Conservation (phyloP, 352 stramenopile genomes). For the Phytophthora ohioensis region DNA sequence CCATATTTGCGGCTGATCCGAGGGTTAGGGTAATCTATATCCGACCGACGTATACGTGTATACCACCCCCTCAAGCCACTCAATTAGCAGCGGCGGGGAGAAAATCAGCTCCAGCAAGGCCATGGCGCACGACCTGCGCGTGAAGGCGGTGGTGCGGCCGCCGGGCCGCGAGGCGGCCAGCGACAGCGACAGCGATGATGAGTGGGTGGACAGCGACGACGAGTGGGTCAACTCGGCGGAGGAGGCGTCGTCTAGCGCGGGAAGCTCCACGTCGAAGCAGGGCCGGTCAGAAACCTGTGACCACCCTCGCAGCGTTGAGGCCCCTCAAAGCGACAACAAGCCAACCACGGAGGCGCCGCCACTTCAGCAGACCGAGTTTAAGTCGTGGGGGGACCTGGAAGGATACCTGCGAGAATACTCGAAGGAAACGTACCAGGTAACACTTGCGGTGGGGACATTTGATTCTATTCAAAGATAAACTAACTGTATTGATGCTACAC, state of each 20-base stretch:
- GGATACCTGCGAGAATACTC: neutral
- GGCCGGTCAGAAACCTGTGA: neutral
- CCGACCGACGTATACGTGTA: no score
- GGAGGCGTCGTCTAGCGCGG: neutral
- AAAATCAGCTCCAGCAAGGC: no score
- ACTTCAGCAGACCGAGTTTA: neutral
- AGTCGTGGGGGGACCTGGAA: neutral
- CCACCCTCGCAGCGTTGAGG: neutral
- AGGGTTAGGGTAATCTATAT: no score
- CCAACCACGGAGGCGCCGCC: neutral
- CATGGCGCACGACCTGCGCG: no score
- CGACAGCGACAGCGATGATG: no score
- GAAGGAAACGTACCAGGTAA: neutral
- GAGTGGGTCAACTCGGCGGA: neutral
- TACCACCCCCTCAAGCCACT: no score
- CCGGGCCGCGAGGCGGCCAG: no score
- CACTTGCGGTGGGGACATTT: neutral
- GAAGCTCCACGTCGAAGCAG: neutral
- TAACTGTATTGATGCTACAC: neutral
- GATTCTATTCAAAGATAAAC: neutral
- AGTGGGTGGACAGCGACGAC: neutral
- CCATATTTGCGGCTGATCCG: no score
- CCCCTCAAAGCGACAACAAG: neutral
- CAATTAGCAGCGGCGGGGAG: no score
- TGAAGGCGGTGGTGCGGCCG: no score